Evolutionary conservation across 2,329 filamentous ascomycete genomes (phyloP).

Genomic region (Colletotrichum endophyticum): DNA sequence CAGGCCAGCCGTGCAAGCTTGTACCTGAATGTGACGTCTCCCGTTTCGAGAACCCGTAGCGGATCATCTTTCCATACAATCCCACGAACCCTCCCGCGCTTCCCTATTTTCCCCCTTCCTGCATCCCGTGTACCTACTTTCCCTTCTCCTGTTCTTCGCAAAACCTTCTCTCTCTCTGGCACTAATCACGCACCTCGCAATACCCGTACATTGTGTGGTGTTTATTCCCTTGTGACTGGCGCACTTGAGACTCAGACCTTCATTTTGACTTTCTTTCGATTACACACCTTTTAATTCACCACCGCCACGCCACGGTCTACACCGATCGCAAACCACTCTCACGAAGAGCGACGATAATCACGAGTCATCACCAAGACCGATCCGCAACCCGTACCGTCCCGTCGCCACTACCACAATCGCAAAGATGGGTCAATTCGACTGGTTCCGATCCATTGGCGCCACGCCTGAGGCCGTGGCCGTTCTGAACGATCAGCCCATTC

Average conservation of each 20-base stretch:
- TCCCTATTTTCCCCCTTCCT: constrained; percentile 7
- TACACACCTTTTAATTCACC: constrained; percentile 7
- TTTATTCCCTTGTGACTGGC: constrained; percentile 21
- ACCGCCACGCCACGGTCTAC: not conserved
- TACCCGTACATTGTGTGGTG: constrained; percentile 20
- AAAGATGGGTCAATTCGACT: constrained; percentile 60
- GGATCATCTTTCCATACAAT: constrained; percentile 12
- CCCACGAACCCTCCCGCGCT: not conserved
- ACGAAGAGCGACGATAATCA: constrained; percentile 6
- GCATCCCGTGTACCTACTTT: constrained; percentile 1
- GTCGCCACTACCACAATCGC: not conserved
- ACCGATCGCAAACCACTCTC: not conserved
- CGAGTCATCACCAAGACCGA: not conserved
- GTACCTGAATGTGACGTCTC: constrained; percentile 27
- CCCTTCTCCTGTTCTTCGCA: not conserved
- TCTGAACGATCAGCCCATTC: constrained; percentile 64
- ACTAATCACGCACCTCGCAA: not conserved
- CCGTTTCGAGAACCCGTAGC: constrained; percentile 28
- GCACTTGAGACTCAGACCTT: constrained; percentile 22
- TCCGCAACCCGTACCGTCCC: no score
- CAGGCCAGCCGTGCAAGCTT: not conserved
- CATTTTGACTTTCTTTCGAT: constrained; percentile 7
- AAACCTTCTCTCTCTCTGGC: constrained; percentile 1
- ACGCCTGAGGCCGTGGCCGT: constrained; percentile 62
- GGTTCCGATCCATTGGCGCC: constrained; percentile 61